phyloP scores from a whole-genome alignment of 140 eudicot species.

The Anethum foeniculum region DNA sequence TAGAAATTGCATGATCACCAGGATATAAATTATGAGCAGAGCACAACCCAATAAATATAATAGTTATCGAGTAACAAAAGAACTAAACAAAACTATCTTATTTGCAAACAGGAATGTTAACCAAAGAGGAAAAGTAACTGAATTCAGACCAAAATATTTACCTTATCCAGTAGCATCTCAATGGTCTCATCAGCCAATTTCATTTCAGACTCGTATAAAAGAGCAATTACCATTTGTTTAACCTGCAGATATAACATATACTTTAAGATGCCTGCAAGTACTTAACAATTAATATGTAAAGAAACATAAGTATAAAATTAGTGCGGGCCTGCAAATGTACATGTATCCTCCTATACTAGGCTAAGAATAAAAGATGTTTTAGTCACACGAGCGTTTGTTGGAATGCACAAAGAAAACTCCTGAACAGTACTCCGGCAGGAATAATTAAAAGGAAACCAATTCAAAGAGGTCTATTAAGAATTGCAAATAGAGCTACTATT shows the following conservation, averaged over 20 bases:
- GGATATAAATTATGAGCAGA: neutral
- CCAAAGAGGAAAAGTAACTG: neutral
- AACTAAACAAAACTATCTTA: neutral
- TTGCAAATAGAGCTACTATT: neutral
- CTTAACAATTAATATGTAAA: neutral
- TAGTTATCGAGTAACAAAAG: neutral
- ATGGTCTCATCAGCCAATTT: conserved; percentile 91
- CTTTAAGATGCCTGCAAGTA: conserved; percentile 20
- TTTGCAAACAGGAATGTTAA: neutral
- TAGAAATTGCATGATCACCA: neutral
- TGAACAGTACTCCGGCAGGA: neutral
- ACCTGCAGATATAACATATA: conserved; percentile 42
- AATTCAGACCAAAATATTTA: conserved; percentile 8
- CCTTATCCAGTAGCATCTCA: conserved; percentile 84
- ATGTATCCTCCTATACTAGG: neutral
- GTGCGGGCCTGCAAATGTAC: neutral
- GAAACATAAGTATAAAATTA: neutral
- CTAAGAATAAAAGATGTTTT: neutral
- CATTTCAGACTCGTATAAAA: conserved; percentile 88
- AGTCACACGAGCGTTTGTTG: neutral
- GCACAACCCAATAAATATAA: neutral
- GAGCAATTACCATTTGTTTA: conserved; percentile 90
- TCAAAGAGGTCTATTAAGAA: neutral
- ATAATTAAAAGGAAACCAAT: too few relatives aligned
- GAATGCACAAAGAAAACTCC: neutral